Evolutionary conservation across 2,329 filamentous ascomycete genomes (phyloP).

Genomic region (Trichocomaceae sp.): DNA sequence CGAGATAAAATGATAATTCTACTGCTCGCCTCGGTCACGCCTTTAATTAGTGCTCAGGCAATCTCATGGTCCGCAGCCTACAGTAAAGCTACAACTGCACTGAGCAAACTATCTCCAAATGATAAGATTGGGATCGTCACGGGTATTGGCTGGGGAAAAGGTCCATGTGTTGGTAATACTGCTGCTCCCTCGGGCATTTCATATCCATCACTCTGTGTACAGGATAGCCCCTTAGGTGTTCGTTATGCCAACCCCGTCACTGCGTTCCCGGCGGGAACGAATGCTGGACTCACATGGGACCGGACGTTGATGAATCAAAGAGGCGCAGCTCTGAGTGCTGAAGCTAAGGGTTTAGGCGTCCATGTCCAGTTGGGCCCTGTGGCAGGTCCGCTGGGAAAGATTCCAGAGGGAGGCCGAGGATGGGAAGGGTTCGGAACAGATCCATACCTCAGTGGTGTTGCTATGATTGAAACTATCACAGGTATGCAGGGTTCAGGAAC

Average conservation of each 20-base stretch:
- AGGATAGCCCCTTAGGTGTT: slow-evolving; percentile 59
- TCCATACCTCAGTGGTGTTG: slow-evolving; percentile 79
- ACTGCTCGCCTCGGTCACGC: background rate
- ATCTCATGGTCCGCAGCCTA: slow-evolving; percentile 67
- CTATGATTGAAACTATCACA: slow-evolving; percentile 68
- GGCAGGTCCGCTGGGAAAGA: slow-evolving; percentile 73
- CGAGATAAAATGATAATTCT: background rate
- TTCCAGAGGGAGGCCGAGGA: slow-evolving; percentile 82
- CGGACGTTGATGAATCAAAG: slow-evolving; percentile 74
- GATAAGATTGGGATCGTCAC: slow-evolving; percentile 93
- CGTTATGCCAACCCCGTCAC: slow-evolving; percentile 76
- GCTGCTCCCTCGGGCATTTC: slow-evolving; percentile 28
- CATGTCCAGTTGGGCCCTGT: slow-evolving; percentile 75
- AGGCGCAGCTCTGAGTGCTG: slow-evolving; percentile 67
- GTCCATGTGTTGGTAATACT: slow-evolving; percentile 36
- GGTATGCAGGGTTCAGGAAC: slow-evolving; percentile 65
- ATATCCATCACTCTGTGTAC: slow-evolving; percentile 4
- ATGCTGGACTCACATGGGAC: slow-evolving; percentile 84
- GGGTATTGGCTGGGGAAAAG: slow-evolving; percentile 81
- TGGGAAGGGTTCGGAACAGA: slow-evolving; percentile 90
- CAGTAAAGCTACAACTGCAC: slow-evolving; percentile 65
- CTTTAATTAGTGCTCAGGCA: background rate
- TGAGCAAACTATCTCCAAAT: slow-evolving; percentile 72
- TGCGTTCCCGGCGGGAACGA: slow-evolving; percentile 81
- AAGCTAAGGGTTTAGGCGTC: slow-evolving; percentile 44